These are phyloP conservation scores for Dothideomycetes sp. DNA, from an alignment of 2,329 filamentous ascomycete genomes.

Conservation along the genomic window DNA sequence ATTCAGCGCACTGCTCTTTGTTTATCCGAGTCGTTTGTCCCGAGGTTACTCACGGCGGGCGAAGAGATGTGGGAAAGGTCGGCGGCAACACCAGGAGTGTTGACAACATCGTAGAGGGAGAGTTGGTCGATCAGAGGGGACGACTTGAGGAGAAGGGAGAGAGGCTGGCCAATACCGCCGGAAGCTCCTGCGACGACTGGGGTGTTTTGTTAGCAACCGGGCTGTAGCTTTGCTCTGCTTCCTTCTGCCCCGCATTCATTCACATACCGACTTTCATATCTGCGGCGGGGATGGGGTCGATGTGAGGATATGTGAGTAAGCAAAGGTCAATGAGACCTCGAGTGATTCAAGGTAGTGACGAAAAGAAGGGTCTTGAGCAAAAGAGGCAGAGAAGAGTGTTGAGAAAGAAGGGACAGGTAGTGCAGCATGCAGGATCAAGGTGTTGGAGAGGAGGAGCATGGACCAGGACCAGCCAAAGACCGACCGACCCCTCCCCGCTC, in stretches of 20 bases:
- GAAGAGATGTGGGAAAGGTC: conserved; percentile 97
- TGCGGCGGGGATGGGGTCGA: conserved; percentile 9
- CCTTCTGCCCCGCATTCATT: background rate
- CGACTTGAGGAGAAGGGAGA: conserved; percentile 92
- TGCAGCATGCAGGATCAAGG: no score
- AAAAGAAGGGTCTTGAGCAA: background rate
- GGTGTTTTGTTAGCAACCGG: conserved; percentile 2
- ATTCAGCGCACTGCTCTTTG: conserved; percentile 1
- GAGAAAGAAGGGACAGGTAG: conserved; percentile 6
- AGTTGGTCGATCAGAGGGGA: conserved; percentile 83
- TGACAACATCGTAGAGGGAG: conserved; percentile 97
- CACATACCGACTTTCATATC: conserved; percentile 16
- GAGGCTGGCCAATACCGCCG: conserved; percentile 90
- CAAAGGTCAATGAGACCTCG: background rate
- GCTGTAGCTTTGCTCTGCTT: background rate
- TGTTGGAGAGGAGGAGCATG: no score
- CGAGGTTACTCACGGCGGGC: conserved; percentile 50
- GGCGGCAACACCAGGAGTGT: conserved; percentile 89
- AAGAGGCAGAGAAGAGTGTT: conserved; percentile 4
- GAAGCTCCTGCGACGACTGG: conserved; percentile 79
- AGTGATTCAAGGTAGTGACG: background rate
- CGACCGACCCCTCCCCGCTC: no score
- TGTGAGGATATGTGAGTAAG: background rate
- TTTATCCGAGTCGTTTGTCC: conserved; percentile 2
- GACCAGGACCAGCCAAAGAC: no score